Evolutionary conservation across 2,329 filamentous ascomycete species (phyloP).

Genomic region (Lachnellula cervina): DNA sequence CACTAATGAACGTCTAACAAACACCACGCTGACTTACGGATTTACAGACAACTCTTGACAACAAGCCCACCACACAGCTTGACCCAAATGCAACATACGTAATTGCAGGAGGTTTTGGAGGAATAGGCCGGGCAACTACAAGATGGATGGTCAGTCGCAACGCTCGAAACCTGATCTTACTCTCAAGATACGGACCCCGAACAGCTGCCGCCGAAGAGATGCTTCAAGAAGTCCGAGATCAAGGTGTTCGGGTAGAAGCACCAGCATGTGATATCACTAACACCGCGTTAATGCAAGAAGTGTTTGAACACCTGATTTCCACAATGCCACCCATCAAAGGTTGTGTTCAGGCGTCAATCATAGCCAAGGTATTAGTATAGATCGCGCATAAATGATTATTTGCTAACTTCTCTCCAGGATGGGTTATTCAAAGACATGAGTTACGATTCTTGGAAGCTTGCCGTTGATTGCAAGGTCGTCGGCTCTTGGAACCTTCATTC

Average conservation of each 20-base stretch:
- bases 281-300: constrained; percentile 8
- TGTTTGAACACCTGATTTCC: too few species aligned
- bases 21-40: too few species aligned
- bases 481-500: background rate
- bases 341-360: constrained; percentile 43
- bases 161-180: constrained; percentile 19
- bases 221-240: constrained; percentile 2
- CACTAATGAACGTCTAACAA: too few species aligned
- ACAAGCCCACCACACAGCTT: constrained; percentile 3
- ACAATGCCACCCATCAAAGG: constrained; percentile 33
- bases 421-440: too few species aligned
- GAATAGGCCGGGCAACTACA: constrained; percentile 14
- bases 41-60: background rate
- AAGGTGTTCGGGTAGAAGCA: constrained; percentile 39
- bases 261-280: constrained; percentile 44
- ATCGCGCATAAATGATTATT: too few species aligned
- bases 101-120: constrained; percentile 20
- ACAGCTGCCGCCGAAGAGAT: background rate
- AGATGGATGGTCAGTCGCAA: constrained; percentile 13
- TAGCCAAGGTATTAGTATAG: constrained; percentile 32
- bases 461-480: background rate
- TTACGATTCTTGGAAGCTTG: background rate
- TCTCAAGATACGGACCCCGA: constrained; percentile 11
- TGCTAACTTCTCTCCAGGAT: background rate
- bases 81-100: constrained; percentile 13